phyloP scores from a whole-genome alignment of 176 grass and related monocot species.

The Rhipidocladum racemiflorum region DNA sequence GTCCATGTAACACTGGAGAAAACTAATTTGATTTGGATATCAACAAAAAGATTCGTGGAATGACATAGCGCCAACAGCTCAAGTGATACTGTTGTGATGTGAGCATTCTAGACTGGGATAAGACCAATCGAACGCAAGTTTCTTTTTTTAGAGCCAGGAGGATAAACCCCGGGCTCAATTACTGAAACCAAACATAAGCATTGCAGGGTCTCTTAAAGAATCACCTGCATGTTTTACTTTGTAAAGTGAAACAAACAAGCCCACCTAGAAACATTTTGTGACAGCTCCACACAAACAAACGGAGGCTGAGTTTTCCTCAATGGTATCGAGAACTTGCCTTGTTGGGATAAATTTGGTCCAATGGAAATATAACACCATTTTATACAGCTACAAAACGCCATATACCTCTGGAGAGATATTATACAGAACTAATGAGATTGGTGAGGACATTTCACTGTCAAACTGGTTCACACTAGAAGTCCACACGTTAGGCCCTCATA shows the following conservation, averaged over 20 bases:
- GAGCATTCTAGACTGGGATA: not conserved
- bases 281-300: not conserved
- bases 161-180: no score
- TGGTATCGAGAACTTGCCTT: not conserved
- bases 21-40: not conserved
- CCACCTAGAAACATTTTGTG: not conserved
- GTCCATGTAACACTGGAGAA: no score
- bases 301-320: not conserved
- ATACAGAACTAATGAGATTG: not conserved
- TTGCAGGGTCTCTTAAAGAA: not conserved
- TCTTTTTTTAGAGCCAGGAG: no score
- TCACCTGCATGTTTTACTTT: not conserved
- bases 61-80: not conserved
- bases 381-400: not conserved
- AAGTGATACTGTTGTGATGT: not conserved
- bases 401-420: not conserved
- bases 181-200: slow-evolving; percentile 9
- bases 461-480: no score
- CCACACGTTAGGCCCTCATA: no score
- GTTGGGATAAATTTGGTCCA: not conserved
- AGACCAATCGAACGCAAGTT: no score
- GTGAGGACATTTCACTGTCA: not conserved
- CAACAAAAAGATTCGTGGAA: not conserved
- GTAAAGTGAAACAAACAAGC: not conserved
- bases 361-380: not conserved